Percentiles rank a stretch among this genome's conserved stretches.
These are phyloP conservation scores for Talaromyces islandicus DNA, from an alignment of 2,329 filamentous ascomycete genomes.

Conservation along the genomic window DNA sequence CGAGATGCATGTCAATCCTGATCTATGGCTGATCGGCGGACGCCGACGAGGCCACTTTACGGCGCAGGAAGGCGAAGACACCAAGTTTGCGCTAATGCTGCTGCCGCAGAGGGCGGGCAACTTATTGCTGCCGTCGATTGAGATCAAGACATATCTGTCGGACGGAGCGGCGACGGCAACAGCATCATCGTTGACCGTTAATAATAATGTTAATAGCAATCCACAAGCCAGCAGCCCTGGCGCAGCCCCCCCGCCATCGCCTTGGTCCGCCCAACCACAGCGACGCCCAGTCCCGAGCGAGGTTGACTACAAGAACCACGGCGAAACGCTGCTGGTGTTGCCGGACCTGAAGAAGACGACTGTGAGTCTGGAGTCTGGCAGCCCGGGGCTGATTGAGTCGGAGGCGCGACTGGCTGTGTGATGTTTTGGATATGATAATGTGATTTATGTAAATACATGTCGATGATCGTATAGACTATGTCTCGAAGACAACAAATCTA, in stretches of 20 bases:
- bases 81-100: slow-evolving; percentile 62
- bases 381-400: slow-evolving; percentile 10
- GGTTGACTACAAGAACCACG: slow-evolving; percentile 72
- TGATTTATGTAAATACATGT: not conserved
- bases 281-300: slow-evolving; percentile 56
- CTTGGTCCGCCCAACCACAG: slow-evolving; percentile 15
- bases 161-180: not conserved
- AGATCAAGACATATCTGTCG: slow-evolving; percentile 59
- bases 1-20: slow-evolving; percentile 67
- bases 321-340: slow-evolving; percentile 69
- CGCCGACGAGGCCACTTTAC: slow-evolving; percentile 71
- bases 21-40: slow-evolving; percentile 81
- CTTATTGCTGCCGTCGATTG: slow-evolving; percentile 70
- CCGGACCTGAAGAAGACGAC: slow-evolving; percentile 67
- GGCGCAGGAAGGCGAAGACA: slow-evolving; percentile 40
- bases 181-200: slow-evolving; percentile 18
- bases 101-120: slow-evolving; percentile 75
- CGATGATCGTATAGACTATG: not conserved
- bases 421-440: not conserved
- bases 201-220: not conserved
- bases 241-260: not conserved
- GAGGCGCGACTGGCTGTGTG: slow-evolving; percentile 6
- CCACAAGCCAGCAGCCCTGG: not conserved
- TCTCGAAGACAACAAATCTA: not conserved
- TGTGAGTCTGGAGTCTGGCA: slow-evolving; percentile 39